phyloP scores from a whole-genome alignment of 768 basidiomycete species.

The Terana coerulea region DNA sequence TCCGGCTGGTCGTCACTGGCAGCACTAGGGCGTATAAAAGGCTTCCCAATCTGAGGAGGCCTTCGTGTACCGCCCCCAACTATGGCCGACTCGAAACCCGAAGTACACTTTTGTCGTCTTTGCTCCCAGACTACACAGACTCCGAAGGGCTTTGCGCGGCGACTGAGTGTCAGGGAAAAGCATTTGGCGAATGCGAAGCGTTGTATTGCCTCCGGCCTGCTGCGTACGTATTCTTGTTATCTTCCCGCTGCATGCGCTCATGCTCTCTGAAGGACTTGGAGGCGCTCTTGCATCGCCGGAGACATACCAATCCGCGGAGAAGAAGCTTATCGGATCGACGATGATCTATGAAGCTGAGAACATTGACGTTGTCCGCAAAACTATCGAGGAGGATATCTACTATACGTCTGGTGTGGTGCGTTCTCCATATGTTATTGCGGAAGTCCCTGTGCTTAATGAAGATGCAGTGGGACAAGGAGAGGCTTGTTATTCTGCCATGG shows the following conservation, averaged over 20 bases:
- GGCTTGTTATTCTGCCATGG: slow-evolving; percentile 45
- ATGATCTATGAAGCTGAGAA: slow-evolving; percentile 52
- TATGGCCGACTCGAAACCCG: slow-evolving; percentile 3
- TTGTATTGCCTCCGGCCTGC: slow-evolving; percentile 2
- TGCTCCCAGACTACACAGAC: slow-evolving; percentile 29
- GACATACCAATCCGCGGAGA: slow-evolving; percentile 42
- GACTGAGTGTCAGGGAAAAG: slow-evolving; percentile 22
- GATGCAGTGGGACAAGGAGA: slow-evolving; percentile 55
- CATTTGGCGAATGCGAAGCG: slow-evolving; percentile 19
- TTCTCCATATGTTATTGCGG: neutral
- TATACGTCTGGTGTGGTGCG: slow-evolving; percentile 41
- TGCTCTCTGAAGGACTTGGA: slow-evolving; percentile 31
- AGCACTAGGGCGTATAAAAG: neutral
- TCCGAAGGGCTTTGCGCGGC: slow-evolving; percentile 20
- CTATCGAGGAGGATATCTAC: slow-evolving; percentile 40
- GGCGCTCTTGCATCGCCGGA: slow-evolving; percentile 60
- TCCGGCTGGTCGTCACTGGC: neutral
- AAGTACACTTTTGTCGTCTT: slow-evolving; percentile 25
- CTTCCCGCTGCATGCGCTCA: neutral
- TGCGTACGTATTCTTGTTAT: slow-evolving; percentile 21
- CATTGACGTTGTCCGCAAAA: slow-evolving; percentile 41
- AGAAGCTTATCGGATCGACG: slow-evolving; percentile 59
- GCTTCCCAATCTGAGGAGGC: neutral
- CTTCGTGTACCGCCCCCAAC: neutral
- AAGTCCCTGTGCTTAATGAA: neutral